These are phyloP conservation scores for Royoungia palumana DNA, from an alignment of 768 basidiomycete genomes.

Conservation along the genomic window DNA sequence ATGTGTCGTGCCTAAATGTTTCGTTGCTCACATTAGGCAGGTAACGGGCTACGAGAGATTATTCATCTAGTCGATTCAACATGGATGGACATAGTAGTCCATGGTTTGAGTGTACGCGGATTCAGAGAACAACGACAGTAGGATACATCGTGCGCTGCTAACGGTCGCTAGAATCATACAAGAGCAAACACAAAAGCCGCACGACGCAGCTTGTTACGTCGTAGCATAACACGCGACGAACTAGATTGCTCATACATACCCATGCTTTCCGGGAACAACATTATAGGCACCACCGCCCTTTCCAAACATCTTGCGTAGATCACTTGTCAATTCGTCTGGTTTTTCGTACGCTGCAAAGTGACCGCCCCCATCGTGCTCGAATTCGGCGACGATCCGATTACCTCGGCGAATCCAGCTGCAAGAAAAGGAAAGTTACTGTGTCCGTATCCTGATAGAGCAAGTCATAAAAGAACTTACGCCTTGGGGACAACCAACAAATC, in stretches of 20 bases:
- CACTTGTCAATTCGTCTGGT: slow-evolving; percentile 46
- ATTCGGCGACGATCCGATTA: slow-evolving; percentile 45
- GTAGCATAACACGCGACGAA: no score
- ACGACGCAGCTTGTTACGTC: no score
- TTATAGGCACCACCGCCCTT: slow-evolving; percentile 48
- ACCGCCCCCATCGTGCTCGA: slow-evolving; percentile 48
- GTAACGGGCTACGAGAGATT: no score
- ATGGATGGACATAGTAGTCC: no score
- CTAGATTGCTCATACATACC: slow-evolving; percentile 34
- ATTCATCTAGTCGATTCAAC: no score
- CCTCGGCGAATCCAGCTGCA: slow-evolving; percentile 42
- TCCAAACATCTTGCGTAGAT: slow-evolving; percentile 57
- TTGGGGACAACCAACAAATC: slow-evolving; percentile 39
- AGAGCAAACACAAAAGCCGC: no score
- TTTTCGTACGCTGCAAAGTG: slow-evolving; percentile 58
- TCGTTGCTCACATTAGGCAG: no score
- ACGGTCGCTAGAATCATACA: no score
- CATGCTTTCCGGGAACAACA: slow-evolving; percentile 43
- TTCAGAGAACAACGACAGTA: no score
- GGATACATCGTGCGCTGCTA: no score
- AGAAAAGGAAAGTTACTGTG: not conserved
- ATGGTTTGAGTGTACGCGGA: no score
- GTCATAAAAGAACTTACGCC: slow-evolving; percentile 30
- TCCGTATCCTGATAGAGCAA: not conserved
- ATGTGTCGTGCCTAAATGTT: no score